Evolutionary conservation across 352 stramenopile genomes (phyloP).

Genomic region (Phytophthora chlamydospora): DNA sequence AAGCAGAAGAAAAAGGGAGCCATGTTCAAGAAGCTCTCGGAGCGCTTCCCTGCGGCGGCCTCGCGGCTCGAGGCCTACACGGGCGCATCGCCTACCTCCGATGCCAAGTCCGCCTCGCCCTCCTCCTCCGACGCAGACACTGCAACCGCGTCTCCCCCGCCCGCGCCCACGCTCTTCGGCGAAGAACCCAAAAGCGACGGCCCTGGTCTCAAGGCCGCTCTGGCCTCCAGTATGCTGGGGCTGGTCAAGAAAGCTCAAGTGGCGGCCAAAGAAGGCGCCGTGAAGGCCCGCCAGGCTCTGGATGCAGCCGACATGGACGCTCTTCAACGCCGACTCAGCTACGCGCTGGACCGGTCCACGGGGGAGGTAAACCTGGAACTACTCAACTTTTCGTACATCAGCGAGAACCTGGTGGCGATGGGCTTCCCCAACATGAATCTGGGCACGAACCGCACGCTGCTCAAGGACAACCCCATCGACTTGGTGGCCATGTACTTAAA

Average conservation of each 20-base stretch:
- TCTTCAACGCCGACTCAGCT: constrained; percentile 78
- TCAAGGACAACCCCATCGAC: constrained; percentile 91
- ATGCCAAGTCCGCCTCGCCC: constrained; percentile 27
- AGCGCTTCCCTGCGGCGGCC: constrained; percentile 74
- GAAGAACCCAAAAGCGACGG: constrained; percentile 46
- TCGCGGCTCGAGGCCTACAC: constrained; percentile 75
- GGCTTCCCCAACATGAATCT: constrained; percentile 91
- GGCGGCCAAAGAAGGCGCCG: constrained; percentile 75
- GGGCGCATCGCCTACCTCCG: constrained; percentile 11
- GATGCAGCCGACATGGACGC: constrained; percentile 89
- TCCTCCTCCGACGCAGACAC: constrained; percentile 27
- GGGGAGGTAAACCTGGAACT: constrained; percentile 85
- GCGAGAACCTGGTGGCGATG: constrained; percentile 89
- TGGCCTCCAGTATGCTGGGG: constrained; percentile 75
- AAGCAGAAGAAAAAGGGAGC: background rate
- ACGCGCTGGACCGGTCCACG: constrained; percentile 78
- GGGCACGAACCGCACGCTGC: constrained; percentile 71
- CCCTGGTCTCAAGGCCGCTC: constrained; percentile 58
- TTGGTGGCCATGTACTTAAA: constrained; percentile 95
- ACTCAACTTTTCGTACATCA: constrained; percentile 94
- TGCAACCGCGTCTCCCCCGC: constrained; percentile 10
- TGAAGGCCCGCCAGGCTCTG: constrained; percentile 82
- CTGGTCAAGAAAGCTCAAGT: constrained; percentile 89
- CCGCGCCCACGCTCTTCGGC: constrained; percentile 34
- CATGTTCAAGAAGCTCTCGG: constrained; percentile 85